Evolutionary conservation across 1,284 basidiomycete genomes (phyloP), one percentile per base, ranked within the genome.

Genomic region (Cryptococcus sp.): DNA sequence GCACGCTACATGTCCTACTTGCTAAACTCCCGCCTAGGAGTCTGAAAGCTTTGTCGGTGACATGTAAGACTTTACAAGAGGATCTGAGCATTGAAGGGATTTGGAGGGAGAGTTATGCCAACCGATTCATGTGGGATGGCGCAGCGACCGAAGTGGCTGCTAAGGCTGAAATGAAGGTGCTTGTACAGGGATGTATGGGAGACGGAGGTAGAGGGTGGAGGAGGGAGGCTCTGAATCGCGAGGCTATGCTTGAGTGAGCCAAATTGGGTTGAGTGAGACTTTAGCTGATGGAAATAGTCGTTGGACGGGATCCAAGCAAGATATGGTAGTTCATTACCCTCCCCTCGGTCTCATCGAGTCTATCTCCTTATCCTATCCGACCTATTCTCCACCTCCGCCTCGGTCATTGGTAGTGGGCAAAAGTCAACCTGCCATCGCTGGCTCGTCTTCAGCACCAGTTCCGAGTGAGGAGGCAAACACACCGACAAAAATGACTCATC

Each of bases 41-140:
- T 4, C 62, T 74, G 1, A 54, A 63, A 7, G 55, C 59, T 10
- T 59, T 72, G 0, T 57, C 61, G 3, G 42, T 57, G 9, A 69
- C 69, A 2, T 73, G 67, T 55, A 60, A 59, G 52, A 32, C 49
- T 10, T 54, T 72, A 18, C 41, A 61, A 24, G 55, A 56, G 10
- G 55, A 58, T 41, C 59, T 69, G 25, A 56, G 66, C 42, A 58
- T 63, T 28, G 71, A 74, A 18, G 46, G 64, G 0, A 59, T 73
- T 19, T 74, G 73, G 73, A 55, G 68, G 41, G 61, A 70, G 24
- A 64, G 61, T 50, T 74, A 70, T 57, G 56, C 70, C 46, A 70
- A 73, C 54, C 63, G 60, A 11, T 75, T 68, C 52, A 43, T 73
- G 1, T 60, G 54, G 46, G 62, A 64, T 14, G 63, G 58, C 1